Percentiles rank a stretch among this genome's conserved stretches.
Evolutionary conservation across 306 rosid genomes (phyloP).

Genomic region (Vachellia pachyceras): DNA sequence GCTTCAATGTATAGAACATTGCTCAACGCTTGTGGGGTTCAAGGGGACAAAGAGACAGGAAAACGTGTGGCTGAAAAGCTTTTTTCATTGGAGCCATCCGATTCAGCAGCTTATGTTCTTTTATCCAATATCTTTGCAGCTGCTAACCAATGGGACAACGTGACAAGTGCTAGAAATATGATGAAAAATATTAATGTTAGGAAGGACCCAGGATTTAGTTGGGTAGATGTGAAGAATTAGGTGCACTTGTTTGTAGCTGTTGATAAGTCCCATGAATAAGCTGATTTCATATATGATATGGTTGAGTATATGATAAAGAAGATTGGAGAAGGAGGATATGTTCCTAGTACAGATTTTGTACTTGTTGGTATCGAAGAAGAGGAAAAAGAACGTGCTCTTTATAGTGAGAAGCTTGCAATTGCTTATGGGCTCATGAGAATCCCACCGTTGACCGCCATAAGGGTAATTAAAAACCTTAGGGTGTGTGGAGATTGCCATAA

Average conservation of each 20-base stretch:
- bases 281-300: conserved; percentile 59
- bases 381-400: conserved; percentile 68
- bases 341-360: conserved; percentile 70
- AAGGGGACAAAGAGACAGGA: conserved; percentile 8
- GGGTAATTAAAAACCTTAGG: conserved; percentile 2
- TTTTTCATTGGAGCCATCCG: neutral
- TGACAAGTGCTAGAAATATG: neutral
- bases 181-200: neutral
- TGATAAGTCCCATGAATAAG: conserved; percentile 70
- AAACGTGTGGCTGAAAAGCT: conserved; percentile 3
- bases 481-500: conserved; percentile 10
- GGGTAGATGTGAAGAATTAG: conserved; percentile 60
- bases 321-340: conserved; percentile 36
- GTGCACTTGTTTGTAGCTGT: conserved; percentile 79
- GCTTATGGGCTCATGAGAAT: neutral
- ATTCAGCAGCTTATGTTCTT: conserved; percentile 5
- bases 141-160: neutral
- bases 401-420: conserved; percentile 2
- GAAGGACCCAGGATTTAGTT: conserved; percentile 5
- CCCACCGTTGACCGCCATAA: neutral
- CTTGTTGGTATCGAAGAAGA: conserved; percentile 74
- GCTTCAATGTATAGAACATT: conserved; percentile 5
- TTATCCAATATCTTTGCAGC: conserved; percentile 5
- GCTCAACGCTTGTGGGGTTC: neutral
- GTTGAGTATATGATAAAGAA: conserved; percentile 61